Conservation (phyloP, 2,329 filamentous ascomycete species). For the Fusarium napiforme region DNA sequence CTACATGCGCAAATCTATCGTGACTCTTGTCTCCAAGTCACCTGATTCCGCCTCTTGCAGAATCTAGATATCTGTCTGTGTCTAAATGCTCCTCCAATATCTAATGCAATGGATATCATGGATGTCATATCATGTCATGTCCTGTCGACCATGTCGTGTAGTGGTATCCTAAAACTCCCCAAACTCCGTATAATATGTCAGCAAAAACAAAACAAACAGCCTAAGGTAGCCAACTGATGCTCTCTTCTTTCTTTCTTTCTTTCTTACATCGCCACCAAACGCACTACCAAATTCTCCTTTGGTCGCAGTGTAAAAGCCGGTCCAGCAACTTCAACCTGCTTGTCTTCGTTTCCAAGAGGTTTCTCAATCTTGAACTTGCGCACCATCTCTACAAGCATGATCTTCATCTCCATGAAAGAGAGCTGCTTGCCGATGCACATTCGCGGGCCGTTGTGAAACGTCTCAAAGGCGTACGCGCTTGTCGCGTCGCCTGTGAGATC, state of each 20-base stretch:
- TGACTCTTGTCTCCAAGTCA: not conserved
- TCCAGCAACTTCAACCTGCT: constrained; percentile 36
- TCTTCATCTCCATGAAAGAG: constrained; percentile 53
- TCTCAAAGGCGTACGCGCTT: constrained; percentile 48
- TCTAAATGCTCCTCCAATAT: not conserved
- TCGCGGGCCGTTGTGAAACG: constrained; percentile 52
- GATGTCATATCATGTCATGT: not conserved
- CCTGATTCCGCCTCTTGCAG: not conserved
- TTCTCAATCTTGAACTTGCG: constrained; percentile 46
- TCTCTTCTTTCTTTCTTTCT: not conserved
- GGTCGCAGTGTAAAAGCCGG: constrained; percentile 44
- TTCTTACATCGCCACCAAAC: constrained; percentile 27
- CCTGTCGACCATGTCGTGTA: not conserved
- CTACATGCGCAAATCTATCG: not conserved
- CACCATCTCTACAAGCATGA: constrained; percentile 49
- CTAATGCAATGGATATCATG: not conserved
- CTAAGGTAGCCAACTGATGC: not conserved
- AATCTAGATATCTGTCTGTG: not conserved
- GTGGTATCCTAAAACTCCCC: not conserved
- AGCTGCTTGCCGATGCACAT: constrained; percentile 53
- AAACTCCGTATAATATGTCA: not conserved
- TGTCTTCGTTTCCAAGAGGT: constrained; percentile 24
- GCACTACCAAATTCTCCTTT: constrained; percentile 42
- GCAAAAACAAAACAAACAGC: not conserved
- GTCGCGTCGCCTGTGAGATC: constrained; percentile 36